phyloP scores from a whole-genome alignment of 2,329 filamentous ascomycete genomes.

The Penicillium freii region DNA sequence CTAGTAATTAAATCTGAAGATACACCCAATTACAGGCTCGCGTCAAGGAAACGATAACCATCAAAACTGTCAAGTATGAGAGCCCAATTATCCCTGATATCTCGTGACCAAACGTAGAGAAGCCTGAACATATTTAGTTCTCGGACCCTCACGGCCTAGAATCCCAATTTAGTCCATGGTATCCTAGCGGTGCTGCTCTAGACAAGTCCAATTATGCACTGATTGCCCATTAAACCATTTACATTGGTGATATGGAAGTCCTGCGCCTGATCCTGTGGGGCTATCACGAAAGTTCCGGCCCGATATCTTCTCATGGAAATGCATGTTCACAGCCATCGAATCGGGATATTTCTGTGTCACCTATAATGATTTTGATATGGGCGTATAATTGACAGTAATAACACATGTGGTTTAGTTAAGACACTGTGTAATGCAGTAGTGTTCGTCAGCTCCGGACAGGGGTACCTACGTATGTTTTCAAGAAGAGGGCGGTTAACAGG shows the following conservation, averaged over 20 bases:
- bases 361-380: not conserved
- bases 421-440: not conserved
- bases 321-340: not conserved
- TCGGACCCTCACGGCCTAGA: not conserved
- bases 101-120: not conserved
- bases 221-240: not conserved
- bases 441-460: conserved; percentile 1
- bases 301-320: not conserved
- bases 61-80: not conserved
- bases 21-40: not conserved
- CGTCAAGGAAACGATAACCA: not conserved
- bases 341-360: not conserved
- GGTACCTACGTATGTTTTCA: not conserved
- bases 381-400: not conserved
- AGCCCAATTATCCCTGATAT: not conserved
- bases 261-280: not conserved
- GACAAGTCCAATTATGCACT: not conserved
- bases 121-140: not conserved
- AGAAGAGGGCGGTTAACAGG: not conserved
- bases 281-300: not conserved
- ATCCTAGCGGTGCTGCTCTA: not conserved
- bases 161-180: too few species aligned
- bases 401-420: not conserved
- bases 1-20: not conserved
- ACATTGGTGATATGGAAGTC: too few species aligned